Conservation (phyloP, 768 basidiomycete species). For the Tulasnella calospora region DNA sequence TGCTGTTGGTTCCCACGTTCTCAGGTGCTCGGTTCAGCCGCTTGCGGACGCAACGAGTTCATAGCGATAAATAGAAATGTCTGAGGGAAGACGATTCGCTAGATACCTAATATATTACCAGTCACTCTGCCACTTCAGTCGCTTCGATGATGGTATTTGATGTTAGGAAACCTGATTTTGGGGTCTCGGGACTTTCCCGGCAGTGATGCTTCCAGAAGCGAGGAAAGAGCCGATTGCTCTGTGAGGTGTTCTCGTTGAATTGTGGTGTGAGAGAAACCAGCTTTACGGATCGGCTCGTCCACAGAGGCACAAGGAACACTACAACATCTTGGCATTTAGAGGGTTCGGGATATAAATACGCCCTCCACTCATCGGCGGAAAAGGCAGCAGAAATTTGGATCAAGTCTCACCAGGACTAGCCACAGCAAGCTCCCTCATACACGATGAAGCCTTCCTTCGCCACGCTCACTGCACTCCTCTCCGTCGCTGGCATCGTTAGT, state of each 20-base stretch:
- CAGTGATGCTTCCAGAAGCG: neutral
- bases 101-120: no score
- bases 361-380: neutral
- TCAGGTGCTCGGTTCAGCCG: neutral
- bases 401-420: neutral
- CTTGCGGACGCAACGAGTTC: neutral
- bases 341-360: neutral
- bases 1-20: neutral
- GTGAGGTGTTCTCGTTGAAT: neutral
- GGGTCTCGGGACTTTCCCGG: neutral
- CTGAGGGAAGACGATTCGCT: neutral
- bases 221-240: neutral
- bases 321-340: neutral
- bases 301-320: neutral
- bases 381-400: neutral
- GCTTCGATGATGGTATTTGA: neutral
- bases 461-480: neutral
- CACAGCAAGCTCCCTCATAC: neutral
- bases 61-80: neutral
- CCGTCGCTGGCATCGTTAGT: neutral
- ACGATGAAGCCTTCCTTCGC: neutral
- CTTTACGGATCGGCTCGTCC: neutral
- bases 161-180: neutral
- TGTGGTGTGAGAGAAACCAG: neutral
- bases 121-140: neutral